These are phyloP conservation scores for Gossypium davidsonii DNA, from an alignment of 441 rosid genomes.

Conservation along the genomic window DNA sequence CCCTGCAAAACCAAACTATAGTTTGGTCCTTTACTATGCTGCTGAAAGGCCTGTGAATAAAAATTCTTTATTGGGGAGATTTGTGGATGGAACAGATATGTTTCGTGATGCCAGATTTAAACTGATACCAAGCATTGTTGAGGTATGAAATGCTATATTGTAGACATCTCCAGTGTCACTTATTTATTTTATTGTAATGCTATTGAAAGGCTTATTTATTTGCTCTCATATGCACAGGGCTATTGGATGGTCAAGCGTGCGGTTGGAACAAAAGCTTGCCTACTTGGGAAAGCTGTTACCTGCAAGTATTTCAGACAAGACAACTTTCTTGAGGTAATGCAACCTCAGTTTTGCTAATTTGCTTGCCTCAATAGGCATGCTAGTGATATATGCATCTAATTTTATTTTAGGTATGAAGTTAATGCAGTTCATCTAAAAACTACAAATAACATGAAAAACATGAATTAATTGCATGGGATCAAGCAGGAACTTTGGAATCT, in stretches of 20 bases:
- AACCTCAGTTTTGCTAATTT: neutral
- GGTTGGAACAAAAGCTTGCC: slow-evolving; percentile 59
- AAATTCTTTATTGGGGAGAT: slow-evolving; percentile 56
- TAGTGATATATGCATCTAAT: neutral
- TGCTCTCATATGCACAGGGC: slow-evolving; percentile 32
- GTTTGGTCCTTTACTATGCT: slow-evolving; percentile 67
- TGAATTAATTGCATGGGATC: neutral
- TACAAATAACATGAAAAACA: neutral
- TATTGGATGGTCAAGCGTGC: slow-evolving; percentile 92
- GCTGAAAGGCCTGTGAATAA: slow-evolving; percentile 59
- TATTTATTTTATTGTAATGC: neutral
- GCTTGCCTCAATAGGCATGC: neutral
- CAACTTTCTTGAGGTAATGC: slow-evolving; percentile 83
- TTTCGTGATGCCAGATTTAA: slow-evolving; percentile 73
- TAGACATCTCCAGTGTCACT: neutral
- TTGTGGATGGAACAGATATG: slow-evolving; percentile 58
- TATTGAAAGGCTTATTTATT: slow-evolving; percentile 4
- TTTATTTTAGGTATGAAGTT: neutral
- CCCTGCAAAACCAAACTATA: slow-evolving; percentile 72
- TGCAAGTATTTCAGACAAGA: slow-evolving; percentile 90
- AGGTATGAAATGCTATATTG: slow-evolving; percentile 20
- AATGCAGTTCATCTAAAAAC: neutral
- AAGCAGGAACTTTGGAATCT: neutral
- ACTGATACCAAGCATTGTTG: slow-evolving; percentile 64
- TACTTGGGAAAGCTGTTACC: slow-evolving; percentile 87